Base-by-base conservation (phyloP, 192 early-diverging fungal species). In the Paraglomus brasilianum region DNA sequence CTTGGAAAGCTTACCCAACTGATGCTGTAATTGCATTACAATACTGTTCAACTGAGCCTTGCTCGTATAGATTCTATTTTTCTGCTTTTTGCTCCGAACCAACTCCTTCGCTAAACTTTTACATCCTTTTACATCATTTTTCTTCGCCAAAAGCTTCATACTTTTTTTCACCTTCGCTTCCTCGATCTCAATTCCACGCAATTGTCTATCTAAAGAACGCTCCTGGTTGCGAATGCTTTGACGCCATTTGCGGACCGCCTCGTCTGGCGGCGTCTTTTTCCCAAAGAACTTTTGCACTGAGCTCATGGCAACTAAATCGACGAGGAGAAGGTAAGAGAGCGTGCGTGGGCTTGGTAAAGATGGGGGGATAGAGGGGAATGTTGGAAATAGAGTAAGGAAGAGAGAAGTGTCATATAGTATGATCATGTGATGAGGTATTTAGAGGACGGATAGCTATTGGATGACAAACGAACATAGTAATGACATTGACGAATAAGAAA, bases 41-140 rank as follows among this genome's bases (percentile, higher is more conserved):
- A 99, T 88, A 19, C 92, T 94, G 77, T 93, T 94, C 66, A 99
- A 81, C 72, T 96, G 95, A 2, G 95, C 97, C 63, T 96, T 96
- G 71, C 86, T 90, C 8, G 89, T 93, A 67, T 88, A 81, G 41
- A 98, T 72, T 9, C 94, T 81, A 62, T 91, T 84, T 72, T 87
- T 91, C n/a, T 93, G 90, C 66, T 86, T 86, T 39, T 88, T 74
- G 50, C 88, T 88, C 8, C 88, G 81, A 7, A 96, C 88, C 22
- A 99, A 79, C 72, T 94, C 94, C 70, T 88, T 90, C 30, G 94
- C 96, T 17, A 97, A 80, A 8, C 86, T 78, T 66, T 80, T 89
- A 73, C 89, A 92, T 11, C 77, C 81, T 14, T 78, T 78, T 38
- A 77, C 62, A 81, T 99, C 95, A 51, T 88, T 88, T 73, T 92